Percentiles rank a stretch among this genome's conserved stretches.
Conservation (phyloP, 805 yeast species). For the Cyberlindnera maritima region DNA sequence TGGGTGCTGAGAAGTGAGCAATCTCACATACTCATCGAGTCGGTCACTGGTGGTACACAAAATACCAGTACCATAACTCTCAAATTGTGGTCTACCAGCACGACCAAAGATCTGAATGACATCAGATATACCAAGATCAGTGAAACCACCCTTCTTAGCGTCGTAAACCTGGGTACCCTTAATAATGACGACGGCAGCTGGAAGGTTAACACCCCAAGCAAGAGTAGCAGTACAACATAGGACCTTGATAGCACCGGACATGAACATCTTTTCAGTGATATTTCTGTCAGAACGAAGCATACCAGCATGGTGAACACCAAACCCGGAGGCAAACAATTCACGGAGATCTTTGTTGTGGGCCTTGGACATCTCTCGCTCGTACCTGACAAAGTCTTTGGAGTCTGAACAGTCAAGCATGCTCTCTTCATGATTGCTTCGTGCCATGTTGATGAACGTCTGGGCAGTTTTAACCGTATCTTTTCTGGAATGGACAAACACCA, state of each 20-base stretch:
- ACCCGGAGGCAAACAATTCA: slow-evolving; percentile 77
- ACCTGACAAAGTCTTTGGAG: slow-evolving; percentile 40
- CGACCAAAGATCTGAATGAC: slow-evolving; percentile 98
- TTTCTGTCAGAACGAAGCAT: slow-evolving; percentile 90
- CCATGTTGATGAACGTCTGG: slow-evolving; percentile 63
- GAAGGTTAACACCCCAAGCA: slow-evolving; percentile 99
- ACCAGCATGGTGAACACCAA: slow-evolving; percentile 98
- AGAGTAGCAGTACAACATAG: slow-evolving; percentile 94
- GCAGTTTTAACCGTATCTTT: slow-evolving; percentile 90
- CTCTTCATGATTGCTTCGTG: slow-evolving; percentile 56
- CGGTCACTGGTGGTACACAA: slow-evolving; percentile 79
- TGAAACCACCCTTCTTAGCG: slow-evolving; percentile 90
- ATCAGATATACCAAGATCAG: slow-evolving; percentile 92
- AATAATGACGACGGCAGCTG: slow-evolving; percentile 95
- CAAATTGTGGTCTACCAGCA: slow-evolving; percentile 98
- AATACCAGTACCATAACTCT: slow-evolving; percentile 88
- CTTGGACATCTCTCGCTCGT: slow-evolving; percentile 62
- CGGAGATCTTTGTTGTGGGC: slow-evolving; percentile 75
- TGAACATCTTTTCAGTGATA: slow-evolving; percentile 82
- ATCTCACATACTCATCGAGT: slow-evolving; percentile 83
- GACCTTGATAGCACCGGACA: slow-evolving; percentile 81
- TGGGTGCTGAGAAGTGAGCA: slow-evolving; percentile 92
- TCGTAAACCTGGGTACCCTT: slow-evolving; percentile 97
- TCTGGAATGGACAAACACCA: slow-evolving; percentile 96
- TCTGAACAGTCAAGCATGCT: slow-evolving; percentile 57